Evolutionary conservation across 371 early-diverging fungal genomes (phyloP), one percentile per base, ranked within the genome.

Genomic region (Blastocladiella emersonii): DNA sequence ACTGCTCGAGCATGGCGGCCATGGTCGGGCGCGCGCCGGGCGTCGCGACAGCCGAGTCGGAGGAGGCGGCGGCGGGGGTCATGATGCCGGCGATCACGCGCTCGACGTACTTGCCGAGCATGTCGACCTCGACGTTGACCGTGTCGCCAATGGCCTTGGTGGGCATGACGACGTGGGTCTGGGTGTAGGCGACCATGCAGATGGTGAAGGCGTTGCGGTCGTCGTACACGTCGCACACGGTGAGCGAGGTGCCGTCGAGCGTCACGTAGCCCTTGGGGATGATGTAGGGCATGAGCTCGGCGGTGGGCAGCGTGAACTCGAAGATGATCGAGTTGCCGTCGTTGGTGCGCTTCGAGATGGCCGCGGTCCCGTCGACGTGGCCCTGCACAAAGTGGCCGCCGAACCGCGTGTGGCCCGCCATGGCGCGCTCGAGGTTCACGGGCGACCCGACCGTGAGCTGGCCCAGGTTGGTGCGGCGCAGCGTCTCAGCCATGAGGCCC

Each of bases 361-460:
- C 77, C 35, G 88, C 89, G 0, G 92, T 90, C 25, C 81, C 78
- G 69, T 97, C 96, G 51, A 97, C 90, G 70, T 97, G 98, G 8
- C 95, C 97, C 72, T 94, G 95, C 34, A 97, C 98, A 77, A 93
- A 85, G 71, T 97, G 98, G 0, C 98, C 98, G 51, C 98, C 98
- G 67, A 93, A 90, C 21, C 96, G 84, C 55, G 89, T 89, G 32
- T 78, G 79, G 6, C 87, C 83, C 21, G 83, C 81, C 82, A 94
- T 83, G n/a, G 92, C 93, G 15, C 95, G 81, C 71, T 97, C 98
- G 64, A 97, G 70, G 72, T 97, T 97, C 56, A 95, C 93, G 6
- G 77, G 78, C 63, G 78, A 78, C 34, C 91, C 93, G 12, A 80
- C 82, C 70, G 84, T 79, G 63, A 95, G 75, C 2, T 82, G 83